Percentiles rank a stretch among this genome's conserved stretches.
phyloP scores from a whole-genome alignment of 2,329 filamentous ascomycete species.

The Penicillium thymicola region DNA sequence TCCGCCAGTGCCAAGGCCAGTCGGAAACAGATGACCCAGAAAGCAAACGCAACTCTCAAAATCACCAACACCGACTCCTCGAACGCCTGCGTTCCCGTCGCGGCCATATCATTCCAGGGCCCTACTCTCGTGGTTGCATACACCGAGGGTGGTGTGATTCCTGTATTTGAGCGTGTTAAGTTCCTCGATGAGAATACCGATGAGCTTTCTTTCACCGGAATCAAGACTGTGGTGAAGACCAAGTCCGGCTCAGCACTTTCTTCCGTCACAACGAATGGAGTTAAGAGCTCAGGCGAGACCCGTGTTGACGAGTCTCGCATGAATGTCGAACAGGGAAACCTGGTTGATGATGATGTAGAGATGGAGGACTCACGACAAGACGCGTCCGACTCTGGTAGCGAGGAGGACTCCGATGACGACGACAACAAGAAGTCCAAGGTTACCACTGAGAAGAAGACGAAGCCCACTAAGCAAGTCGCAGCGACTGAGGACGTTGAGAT shows the following conservation, averaged over 20 bases:
- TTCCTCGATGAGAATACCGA: slow-evolving; percentile 47
- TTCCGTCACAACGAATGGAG: slow-evolving; percentile 53
- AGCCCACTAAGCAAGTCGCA: slow-evolving; percentile 19
- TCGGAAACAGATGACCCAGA: slow-evolving; percentile 45
- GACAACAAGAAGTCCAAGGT: slow-evolving; percentile 16
- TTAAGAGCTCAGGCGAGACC: slow-evolving; percentile 49
- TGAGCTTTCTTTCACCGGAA: slow-evolving; percentile 44
- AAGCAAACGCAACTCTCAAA: slow-evolving; percentile 45
- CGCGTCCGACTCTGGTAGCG: slow-evolving; percentile 26
- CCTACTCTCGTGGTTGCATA: slow-evolving; percentile 48
- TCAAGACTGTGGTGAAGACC: slow-evolving; percentile 44
- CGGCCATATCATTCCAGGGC: slow-evolving; percentile 46
- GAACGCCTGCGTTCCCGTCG: slow-evolving; percentile 41
- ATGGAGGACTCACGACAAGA: slow-evolving; percentile 33
- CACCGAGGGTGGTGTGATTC: slow-evolving; percentile 49
- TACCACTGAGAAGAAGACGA: slow-evolving; percentile 21
- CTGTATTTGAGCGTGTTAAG: slow-evolving; percentile 49
- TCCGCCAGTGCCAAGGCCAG: slow-evolving; percentile 44
- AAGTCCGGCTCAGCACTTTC: slow-evolving; percentile 44
- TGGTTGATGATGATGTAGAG: slow-evolving; percentile 43
- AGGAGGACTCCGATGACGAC: slow-evolving; percentile 28
- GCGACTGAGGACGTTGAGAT: slow-evolving; percentile 41
- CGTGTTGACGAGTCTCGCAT: slow-evolving; percentile 58
- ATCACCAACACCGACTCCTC: slow-evolving; percentile 43
- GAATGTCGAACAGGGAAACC: slow-evolving; percentile 50